Conservation (phyloP, 768 basidiomycete species). For the Exidia glandulosa region DNA sequence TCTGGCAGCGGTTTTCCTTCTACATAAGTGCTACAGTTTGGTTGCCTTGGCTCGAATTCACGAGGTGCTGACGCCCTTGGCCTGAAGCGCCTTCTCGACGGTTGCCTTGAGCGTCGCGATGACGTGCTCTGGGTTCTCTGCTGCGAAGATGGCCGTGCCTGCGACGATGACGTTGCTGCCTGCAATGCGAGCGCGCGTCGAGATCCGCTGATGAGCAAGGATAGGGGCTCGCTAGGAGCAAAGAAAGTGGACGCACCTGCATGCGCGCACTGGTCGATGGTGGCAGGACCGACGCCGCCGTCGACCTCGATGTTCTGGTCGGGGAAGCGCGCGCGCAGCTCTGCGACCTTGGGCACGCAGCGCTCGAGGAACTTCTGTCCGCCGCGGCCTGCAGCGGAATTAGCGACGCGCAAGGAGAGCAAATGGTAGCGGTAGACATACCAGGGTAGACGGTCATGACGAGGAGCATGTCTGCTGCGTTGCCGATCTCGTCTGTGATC, state of each 20-base stretch:
- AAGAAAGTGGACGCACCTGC: slow-evolving; percentile 48
- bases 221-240: background rate
- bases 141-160: slow-evolving; percentile 88
- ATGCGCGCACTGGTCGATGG: slow-evolving; percentile 75
- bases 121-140: slow-evolving; percentile 65
- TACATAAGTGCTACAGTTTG: background rate
- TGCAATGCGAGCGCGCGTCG: slow-evolving; percentile 19
- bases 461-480: slow-evolving; percentile 84
- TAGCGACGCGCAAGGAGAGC: background rate
- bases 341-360: slow-evolving; percentile 86
- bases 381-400: slow-evolving; percentile 51
- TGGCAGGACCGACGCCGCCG: slow-evolving; percentile 91
- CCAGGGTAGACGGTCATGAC: slow-evolving; percentile 98
- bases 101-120: slow-evolving; percentile 60
- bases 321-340: slow-evolving; percentile 84
- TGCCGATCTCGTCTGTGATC: slow-evolving; percentile 77
- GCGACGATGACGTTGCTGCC: slow-evolving; percentile 98
- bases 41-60: background rate
- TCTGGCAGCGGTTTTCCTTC: background rate
- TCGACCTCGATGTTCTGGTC: slow-evolving; percentile 96
- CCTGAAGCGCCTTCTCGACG: slow-evolving; percentile 53
- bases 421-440: slow-evolving; percentile 15
- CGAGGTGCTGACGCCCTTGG: slow-evolving; percentile 20
- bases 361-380: slow-evolving; percentile 94
- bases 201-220: background rate